phyloP scores from a whole-genome alignment of 1,139 yeast genomes.

The Debaryomyces robertsiae region DNA sequence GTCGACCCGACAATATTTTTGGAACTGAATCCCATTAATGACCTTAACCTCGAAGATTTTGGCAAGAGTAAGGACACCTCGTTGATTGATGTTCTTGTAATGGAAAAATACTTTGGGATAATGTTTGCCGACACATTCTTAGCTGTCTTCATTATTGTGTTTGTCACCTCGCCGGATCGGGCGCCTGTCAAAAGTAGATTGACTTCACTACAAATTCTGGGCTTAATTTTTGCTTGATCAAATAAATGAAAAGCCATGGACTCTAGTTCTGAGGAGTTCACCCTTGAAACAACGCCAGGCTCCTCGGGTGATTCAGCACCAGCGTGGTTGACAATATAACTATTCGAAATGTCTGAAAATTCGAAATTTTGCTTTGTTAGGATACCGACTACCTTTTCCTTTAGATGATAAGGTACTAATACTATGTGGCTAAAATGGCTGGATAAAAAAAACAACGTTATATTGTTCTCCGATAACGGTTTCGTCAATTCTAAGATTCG shows the following conservation, averaged over 20 bases:
- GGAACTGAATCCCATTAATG: slow-evolving; percentile 43
- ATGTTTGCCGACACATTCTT: slow-evolving; percentile 30
- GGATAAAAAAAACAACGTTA: slow-evolving; percentile 63
- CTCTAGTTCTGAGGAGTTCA: slow-evolving; percentile 3
- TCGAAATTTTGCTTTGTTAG: slow-evolving; percentile 46
- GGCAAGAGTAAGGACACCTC: slow-evolving; percentile 61
- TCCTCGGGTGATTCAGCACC: slow-evolving; percentile 1
- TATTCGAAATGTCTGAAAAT: slow-evolving; percentile 45
- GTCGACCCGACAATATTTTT: slow-evolving; percentile 56
- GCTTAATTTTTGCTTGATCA: slow-evolving; percentile 42
- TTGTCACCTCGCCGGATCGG: slow-evolving; percentile 49
- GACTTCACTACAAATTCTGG: slow-evolving; percentile 42
- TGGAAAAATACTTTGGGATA: slow-evolving; percentile 56
- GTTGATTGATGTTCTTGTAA: slow-evolving; percentile 55
- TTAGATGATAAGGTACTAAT: slow-evolving; percentile 53
- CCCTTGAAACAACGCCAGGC: slow-evolving; percentile 1
- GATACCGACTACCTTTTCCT: slow-evolving; percentile 47
- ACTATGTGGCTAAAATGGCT: slow-evolving; percentile 70
- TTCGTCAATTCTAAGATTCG: slow-evolving; percentile 60
- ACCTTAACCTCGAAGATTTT: slow-evolving; percentile 37
- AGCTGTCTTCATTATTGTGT: slow-evolving; percentile 41
- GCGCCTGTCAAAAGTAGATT: slow-evolving; percentile 64
- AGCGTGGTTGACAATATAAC: slow-evolving; percentile 25
- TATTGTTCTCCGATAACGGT: slow-evolving; percentile 60
- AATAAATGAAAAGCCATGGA: slow-evolving; percentile 45